Conservation (phyloP, 257 asterid species). For the Cruciata laevipes region DNA sequence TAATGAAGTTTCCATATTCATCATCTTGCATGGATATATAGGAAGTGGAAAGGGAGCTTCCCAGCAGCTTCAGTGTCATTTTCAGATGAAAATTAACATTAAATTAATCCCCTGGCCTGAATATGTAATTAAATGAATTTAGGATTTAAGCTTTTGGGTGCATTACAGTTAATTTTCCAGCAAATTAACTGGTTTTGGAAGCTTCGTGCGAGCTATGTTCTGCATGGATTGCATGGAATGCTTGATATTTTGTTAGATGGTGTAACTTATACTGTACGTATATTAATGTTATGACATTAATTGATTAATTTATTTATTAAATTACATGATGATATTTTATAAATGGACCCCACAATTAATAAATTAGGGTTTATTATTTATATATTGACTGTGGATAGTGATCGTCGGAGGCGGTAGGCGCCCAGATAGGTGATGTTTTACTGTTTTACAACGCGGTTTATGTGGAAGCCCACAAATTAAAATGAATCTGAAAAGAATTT, state of each 20-base stretch:
- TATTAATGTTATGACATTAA: too few species aligned
- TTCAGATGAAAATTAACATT: not conserved
- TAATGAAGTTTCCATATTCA: too few species aligned
- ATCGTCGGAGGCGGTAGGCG: not conserved
- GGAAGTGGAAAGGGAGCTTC: not conserved
- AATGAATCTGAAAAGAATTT: not conserved
- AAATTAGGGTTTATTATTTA: not conserved
- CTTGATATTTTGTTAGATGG: not conserved
- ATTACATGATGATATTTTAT: too few species aligned
- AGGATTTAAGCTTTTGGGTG: not conserved
- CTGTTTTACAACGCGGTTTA: conserved; percentile 12
- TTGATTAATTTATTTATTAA: too few species aligned
- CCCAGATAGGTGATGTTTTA: not conserved
- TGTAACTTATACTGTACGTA: not conserved
- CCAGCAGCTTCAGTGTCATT: conserved; percentile 4
- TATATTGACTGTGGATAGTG: not conserved
- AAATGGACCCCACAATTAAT: not conserved
- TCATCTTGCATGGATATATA: not conserved
- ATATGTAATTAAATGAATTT: not conserved
- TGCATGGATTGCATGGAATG: not conserved
- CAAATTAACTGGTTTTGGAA: not conserved
- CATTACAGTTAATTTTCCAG: conserved; percentile 8
- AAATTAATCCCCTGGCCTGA: not conserved
- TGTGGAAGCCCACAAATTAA: conserved; percentile 8
- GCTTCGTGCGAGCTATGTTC: not conserved